These are phyloP conservation scores for Leptographium lundbergii DNA, from an alignment of 2,329 filamentous ascomycete genomes.

Conservation along the genomic window DNA sequence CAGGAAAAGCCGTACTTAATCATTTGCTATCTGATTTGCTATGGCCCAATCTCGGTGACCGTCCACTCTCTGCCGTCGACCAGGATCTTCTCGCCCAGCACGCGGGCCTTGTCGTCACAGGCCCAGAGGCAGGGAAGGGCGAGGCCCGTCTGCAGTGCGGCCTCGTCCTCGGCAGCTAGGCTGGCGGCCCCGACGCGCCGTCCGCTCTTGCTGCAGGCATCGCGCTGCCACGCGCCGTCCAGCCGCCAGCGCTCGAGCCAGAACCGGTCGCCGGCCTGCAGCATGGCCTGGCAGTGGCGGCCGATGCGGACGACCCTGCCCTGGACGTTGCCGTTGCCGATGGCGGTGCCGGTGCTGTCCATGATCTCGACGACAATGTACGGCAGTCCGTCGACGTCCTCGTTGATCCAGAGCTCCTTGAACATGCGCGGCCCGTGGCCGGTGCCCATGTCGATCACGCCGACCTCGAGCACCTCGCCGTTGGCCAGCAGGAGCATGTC, in stretches of 20 bases:
- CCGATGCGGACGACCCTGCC: slow-evolving; percentile 4
- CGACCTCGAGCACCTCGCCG: slow-evolving; percentile 2
- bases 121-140: neutral
- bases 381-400: neutral
- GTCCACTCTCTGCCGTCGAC: neutral
- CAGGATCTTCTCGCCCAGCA: neutral
- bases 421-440: neutral
- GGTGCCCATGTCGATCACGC: neutral
- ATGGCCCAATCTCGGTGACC: neutral
- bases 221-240: neutral
- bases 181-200: neutral
- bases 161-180: no score
- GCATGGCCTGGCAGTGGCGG: slow-evolving; percentile 1
- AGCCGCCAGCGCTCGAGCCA: slow-evolving; percentile 2
- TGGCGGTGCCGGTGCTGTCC: neutral
- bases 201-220: neutral
- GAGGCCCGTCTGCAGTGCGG: neutral
- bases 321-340: neutral
- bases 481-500: slow-evolving; percentile 6
- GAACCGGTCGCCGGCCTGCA: neutral
- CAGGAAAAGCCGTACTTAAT: no score
- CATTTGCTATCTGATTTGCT: neutral
- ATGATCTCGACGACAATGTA: slow-evolving; percentile 1
- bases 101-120: neutral
- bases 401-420: slow-evolving; percentile 4